Conservation (phyloP, 805 yeast species). For the Nakazawaea populi region DNA sequence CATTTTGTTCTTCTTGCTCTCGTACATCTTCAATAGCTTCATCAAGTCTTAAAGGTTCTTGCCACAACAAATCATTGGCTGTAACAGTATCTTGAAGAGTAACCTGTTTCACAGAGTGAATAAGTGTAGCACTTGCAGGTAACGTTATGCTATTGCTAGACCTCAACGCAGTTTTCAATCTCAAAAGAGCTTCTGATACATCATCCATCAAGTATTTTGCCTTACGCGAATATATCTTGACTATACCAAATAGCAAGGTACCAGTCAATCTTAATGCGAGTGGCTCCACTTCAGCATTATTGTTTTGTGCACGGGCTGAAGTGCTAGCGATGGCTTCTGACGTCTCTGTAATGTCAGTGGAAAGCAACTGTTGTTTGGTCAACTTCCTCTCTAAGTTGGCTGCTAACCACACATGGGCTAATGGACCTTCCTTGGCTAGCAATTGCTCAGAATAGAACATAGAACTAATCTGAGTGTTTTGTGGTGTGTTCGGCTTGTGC, state of each 20-base stretch:
- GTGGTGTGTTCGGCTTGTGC: no score
- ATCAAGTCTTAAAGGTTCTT: conserved; percentile 49
- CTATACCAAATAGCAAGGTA: conserved; percentile 81
- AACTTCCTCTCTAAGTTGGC: conserved; percentile 80
- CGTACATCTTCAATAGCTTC: conserved; percentile 15
- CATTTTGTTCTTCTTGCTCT: conserved; percentile 6
- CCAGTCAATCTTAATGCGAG: conserved; percentile 80
- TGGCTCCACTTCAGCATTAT: conserved; percentile 35
- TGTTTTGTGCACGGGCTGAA: conserved; percentile 15
- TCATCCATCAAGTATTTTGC: conserved; percentile 81
- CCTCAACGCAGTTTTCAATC: conserved; percentile 62
- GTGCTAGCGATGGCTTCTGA: conserved; percentile 56
- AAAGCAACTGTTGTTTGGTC: conserved; percentile 64
- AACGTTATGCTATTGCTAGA: conserved; percentile 46
- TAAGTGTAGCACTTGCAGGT: conserved; percentile 54
- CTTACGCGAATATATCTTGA: conserved; percentile 78
- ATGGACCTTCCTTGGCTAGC: conserved; percentile 69
- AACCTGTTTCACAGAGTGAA: conserved; percentile 52
- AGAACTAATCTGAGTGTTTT: no score
- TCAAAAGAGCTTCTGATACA: conserved; percentile 68
- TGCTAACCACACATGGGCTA: conserved; percentile 90
- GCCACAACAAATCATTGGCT: conserved; percentile 64
- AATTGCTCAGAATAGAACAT: conserved; percentile 49
- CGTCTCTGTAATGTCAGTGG: conserved; percentile 64
- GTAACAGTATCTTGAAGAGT: conserved; percentile 75